Base-by-base conservation (phyloP, 192 early-diverging fungal species). In the Dissophora ornata region DNA sequence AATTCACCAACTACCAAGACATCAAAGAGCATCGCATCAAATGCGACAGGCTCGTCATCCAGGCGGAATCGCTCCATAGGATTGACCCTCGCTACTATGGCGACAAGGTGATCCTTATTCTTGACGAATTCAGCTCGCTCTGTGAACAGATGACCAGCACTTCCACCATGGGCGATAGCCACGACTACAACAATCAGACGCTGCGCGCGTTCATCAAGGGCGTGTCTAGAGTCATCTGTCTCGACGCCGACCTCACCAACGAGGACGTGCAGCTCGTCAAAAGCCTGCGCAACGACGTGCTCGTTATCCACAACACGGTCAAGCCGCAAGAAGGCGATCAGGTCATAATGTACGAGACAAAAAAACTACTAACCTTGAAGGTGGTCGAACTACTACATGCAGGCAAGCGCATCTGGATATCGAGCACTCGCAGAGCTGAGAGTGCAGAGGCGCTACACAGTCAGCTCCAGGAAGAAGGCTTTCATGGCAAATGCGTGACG, bases 121-220 rank as follows among this genome's bases (percentile, higher is more conserved):
- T 68, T 19, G 66, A 68, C 19, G 66, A 68, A 24, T 41, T 68
- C 54, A 58, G 66, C 66, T 68, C 66, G 22, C 36, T 52, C 7
- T 34, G 16, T 13, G 42, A 68, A 25, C 66, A 68, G 40, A 58
- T 58, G 56, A 46, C 40, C 33, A 68, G 56, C 48, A 25, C 13
- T 12, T 51, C 12, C 5, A 68, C 47, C 6, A 48, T 51, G 44
- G 66, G 29, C 24, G 32, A 58, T n/a, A 68, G 30, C 24, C 56
- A 68, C 21, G 42, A 52, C 25, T 2, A 42, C 0, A 50, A 44
- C 48, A 29, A 25, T 22, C 24, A 41, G 38, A 19, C 50, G 11
- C 29, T 68, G 12, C 16, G 19, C 4, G 40, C 18, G 22, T 47
- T 58, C 19, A 58, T 68, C 66, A 10, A 52, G 28, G 29, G 56